phyloP scores from a whole-genome alignment of 2,329 filamentous ascomycete species.

The Alternaria arborescens region DNA sequence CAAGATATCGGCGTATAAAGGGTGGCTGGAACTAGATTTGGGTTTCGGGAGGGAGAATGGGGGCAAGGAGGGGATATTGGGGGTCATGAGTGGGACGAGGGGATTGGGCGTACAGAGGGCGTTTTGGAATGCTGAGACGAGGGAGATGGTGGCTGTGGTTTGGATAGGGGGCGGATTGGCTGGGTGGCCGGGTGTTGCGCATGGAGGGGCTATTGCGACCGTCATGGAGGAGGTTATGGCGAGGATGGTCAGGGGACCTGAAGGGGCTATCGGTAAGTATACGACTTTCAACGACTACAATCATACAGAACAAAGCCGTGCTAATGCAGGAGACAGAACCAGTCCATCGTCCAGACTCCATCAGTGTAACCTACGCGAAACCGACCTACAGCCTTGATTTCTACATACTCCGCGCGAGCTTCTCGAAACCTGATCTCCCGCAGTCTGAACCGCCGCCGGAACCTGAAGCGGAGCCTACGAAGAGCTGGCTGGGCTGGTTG shows the following conservation, averaged over 20 bases:
- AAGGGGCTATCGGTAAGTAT: slow-evolving; percentile 38
- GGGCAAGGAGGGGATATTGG: slow-evolving; percentile 40
- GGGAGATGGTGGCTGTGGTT: slow-evolving; percentile 69
- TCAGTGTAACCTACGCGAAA: slow-evolving; percentile 67
- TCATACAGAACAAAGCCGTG: not conserved
- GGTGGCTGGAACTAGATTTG: slow-evolving; percentile 45
- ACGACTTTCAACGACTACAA: not conserved
- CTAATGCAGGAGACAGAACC: slow-evolving; percentile 27
- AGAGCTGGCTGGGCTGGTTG: slow-evolving; percentile 42
- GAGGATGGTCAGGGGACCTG: slow-evolving; percentile 67
- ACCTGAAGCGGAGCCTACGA: slow-evolving; percentile 35
- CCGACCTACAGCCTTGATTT: slow-evolving; percentile 68
- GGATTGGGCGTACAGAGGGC: slow-evolving; percentile 64
- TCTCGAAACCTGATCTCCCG: slow-evolving; percentile 39
- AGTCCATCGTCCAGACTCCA: slow-evolving; percentile 44
- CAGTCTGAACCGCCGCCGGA: slow-evolving; percentile 37
- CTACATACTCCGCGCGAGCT: slow-evolving; percentile 67
- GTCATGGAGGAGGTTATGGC: slow-evolving; percentile 74
- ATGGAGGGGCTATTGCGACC: slow-evolving; percentile 75
- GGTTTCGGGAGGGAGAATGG: slow-evolving; percentile 28
- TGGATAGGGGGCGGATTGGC: slow-evolving; percentile 71
- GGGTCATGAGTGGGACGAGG: slow-evolving; percentile 47
- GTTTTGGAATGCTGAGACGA: slow-evolving; percentile 68
- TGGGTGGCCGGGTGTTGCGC: slow-evolving; percentile 76
- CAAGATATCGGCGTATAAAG: slow-evolving; percentile 28